Conservation (phyloP, 1,284 basidiomycete genomes). For the Moesziomyces aphidis region DNA sequence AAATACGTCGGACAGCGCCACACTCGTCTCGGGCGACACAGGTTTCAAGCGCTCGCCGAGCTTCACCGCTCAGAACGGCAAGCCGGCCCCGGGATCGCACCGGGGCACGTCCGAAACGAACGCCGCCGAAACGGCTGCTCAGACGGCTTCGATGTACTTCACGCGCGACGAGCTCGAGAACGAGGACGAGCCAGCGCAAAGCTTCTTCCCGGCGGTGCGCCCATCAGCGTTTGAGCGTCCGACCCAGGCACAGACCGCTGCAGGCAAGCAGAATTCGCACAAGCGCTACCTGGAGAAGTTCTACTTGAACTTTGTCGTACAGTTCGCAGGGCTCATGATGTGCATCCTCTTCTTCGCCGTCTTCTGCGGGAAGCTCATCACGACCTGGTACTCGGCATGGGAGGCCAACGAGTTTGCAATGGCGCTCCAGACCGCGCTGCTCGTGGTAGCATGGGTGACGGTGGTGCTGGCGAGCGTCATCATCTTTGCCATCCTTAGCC, state of each 20-base stretch:
- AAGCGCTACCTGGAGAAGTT: constrained; percentile 36
- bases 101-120: not conserved
- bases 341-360: constrained; percentile 29
- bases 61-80: not conserved
- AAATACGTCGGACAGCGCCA: constrained; percentile 16
- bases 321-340: constrained; percentile 17
- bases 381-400: constrained; percentile 32
- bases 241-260: not conserved
- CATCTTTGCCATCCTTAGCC: constrained; percentile 32
- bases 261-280: constrained; percentile 18
- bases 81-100: not conserved
- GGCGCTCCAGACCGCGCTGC: constrained; percentile 13
- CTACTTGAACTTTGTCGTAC: constrained; percentile 32
- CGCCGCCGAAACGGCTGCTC: constrained; percentile 2
- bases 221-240: constrained; percentile 29
- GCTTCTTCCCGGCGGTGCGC: constrained; percentile 36
- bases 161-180: constrained; percentile 28
- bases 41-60: constrained; percentile 11
- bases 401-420: constrained; percentile 19
- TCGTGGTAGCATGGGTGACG: constrained; percentile 28
- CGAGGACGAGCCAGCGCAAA: constrained; percentile 15
- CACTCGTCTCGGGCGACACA: constrained; percentile 13
- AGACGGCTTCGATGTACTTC: constrained; percentile 24
- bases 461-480: constrained; percentile 21
- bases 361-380: constrained; percentile 25